Base-by-base conservation (phyloP, 2,329 filamentous ascomycete genomes). In the Fusarium metavorans region DNA sequence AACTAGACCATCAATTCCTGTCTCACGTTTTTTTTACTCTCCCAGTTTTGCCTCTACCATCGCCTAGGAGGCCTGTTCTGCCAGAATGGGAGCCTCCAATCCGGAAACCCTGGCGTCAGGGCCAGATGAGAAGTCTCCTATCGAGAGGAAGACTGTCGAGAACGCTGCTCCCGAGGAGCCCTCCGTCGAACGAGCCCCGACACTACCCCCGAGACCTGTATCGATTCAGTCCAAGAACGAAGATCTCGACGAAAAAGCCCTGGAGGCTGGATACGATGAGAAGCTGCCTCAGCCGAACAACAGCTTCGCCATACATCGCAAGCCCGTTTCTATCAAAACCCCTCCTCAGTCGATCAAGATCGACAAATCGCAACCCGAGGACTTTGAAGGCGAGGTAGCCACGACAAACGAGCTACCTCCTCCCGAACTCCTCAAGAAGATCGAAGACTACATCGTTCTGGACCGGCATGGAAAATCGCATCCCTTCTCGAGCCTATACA, bases 401-500 rank as follows among this genome's bases (percentile, higher is more conserved):
- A 91, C 87, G 13, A 88, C 87, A 78, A 86, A 92, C 77, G 84
- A 88, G 41, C 77, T 92, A 3, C 91, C 91, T 1, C 83, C 87
- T 0, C 76, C 80, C 23, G 84, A 86, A 64, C 85, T 84, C 5
- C 80, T 92, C 30, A 84, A 82, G 64, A 85, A 84, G 75, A 86
- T 92, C 45, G 88, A 89, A 71, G 80, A 87, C 73, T 88, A 89
- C 78, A 83, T 86, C 1, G 86, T 95, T 16, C 86, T 93, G 50
- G 92, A 93, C 81, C 85, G 85, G 41, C 81, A 91, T 67, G 91
- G 91, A 66, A 90, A 89, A 65, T 82, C 87, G 16, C 87, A 87
- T 50, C 84, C 88, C 0, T 94, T 94, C 82, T 88, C 88, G 81
- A 90, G 88, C 75, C 83, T 94, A 32, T 92, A 92, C 80, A 87